Percentiles rank a stretch among this genome's conserved stretches.
Conservation (phyloP, 768 basidiomycete species). For the Dictyophora rubrovolvata region DNA sequence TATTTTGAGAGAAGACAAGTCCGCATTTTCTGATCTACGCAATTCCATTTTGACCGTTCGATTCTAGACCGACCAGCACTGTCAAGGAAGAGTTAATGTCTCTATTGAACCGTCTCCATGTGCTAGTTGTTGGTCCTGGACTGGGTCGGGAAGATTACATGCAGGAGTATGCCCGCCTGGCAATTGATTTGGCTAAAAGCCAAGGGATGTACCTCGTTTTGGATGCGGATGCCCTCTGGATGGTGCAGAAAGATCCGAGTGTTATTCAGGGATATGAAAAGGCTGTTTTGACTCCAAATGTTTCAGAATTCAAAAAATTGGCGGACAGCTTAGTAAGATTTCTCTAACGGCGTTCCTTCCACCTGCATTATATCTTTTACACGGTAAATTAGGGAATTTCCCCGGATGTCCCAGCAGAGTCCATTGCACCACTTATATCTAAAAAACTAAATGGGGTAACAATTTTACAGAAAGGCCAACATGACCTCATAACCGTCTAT, state of each 20-base stretch:
- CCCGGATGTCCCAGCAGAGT: slow-evolving; percentile 36
- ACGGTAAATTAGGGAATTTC: slow-evolving; percentile 32
- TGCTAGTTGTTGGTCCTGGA: slow-evolving; percentile 88
- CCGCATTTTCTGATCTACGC: slow-evolving; percentile 19
- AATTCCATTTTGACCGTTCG: neutral
- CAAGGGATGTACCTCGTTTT: slow-evolving; percentile 83
- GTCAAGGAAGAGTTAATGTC: slow-evolving; percentile 48
- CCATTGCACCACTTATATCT: slow-evolving; percentile 66
- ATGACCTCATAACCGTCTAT: slow-evolving; percentile 75
- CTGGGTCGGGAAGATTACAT: slow-evolving; percentile 87
- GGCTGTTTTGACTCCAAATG: slow-evolving; percentile 87
- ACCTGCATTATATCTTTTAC: neutral
- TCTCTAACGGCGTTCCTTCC: neutral
- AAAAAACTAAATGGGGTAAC: slow-evolving; percentile 75
- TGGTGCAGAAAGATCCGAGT: slow-evolving; percentile 64
- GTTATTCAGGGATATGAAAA: slow-evolving; percentile 78
- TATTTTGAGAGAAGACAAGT: slow-evolving; percentile 65
- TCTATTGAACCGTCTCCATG: slow-evolving; percentile 79
- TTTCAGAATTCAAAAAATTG: slow-evolving; percentile 84
- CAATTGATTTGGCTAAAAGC: slow-evolving; percentile 61
- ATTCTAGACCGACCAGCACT: slow-evolving; percentile 34
- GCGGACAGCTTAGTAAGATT: slow-evolving; percentile 56
- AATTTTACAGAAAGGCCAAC: slow-evolving; percentile 77
- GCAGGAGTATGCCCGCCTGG: slow-evolving; percentile 70
- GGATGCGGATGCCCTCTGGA: slow-evolving; percentile 86